Percentiles rank a stretch among this genome's conserved stretches.
Conservation (phyloP, 2,329 filamentous ascomycete genomes). For the Colletotrichum spinosum region DNA sequence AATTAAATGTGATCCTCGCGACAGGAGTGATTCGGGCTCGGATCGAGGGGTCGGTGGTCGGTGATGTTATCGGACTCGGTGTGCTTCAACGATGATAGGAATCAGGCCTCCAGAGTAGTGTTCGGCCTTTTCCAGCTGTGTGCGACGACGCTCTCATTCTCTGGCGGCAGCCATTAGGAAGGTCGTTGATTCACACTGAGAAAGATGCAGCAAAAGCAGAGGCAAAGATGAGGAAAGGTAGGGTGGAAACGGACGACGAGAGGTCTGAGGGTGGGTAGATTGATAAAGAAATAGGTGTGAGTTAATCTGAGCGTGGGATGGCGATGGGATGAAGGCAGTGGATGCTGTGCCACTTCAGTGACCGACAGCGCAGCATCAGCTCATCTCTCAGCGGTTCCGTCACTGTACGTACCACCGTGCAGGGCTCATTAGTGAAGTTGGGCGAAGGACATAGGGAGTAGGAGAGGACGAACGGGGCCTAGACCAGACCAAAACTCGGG, state of each 20-base stretch:
- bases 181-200: not conserved
- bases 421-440: not conserved
- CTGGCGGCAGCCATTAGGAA: slow-evolving; percentile 29
- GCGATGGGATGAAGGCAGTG: slow-evolving; percentile 18
- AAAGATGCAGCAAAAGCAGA: slow-evolving; percentile 1
- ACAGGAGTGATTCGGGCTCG: too few species aligned
- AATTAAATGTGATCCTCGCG: too few species aligned
- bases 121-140: slow-evolving; percentile 33
- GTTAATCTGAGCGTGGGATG: slow-evolving; percentile 12
- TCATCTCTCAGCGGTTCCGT: slow-evolving; percentile 24
- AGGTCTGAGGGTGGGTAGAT: slow-evolving; percentile 14
- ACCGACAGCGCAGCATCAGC: not conserved
- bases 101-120: slow-evolving; percentile 33
- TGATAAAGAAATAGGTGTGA: slow-evolving; percentile 31
- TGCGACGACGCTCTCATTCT: slow-evolving; percentile 36
- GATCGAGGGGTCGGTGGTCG: not conserved
- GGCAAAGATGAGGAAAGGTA: not conserved
- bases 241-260: slow-evolving; percentile 18
- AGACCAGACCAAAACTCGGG: not conserved
- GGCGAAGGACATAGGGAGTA: not conserved
- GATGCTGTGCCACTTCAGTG: slow-evolving; percentile 23
- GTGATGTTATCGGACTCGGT: slow-evolving; percentile 5
- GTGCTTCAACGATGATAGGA: slow-evolving; percentile 33
- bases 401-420: slow-evolving; percentile 9
- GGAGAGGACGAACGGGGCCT: slow-evolving; percentile 6